Percentiles rank a stretch among this genome's conserved stretches.
Conservation (phyloP, 2,329 filamentous ascomycete genomes). For the Ophiocordyceps camponoti-saundersi region DNA sequence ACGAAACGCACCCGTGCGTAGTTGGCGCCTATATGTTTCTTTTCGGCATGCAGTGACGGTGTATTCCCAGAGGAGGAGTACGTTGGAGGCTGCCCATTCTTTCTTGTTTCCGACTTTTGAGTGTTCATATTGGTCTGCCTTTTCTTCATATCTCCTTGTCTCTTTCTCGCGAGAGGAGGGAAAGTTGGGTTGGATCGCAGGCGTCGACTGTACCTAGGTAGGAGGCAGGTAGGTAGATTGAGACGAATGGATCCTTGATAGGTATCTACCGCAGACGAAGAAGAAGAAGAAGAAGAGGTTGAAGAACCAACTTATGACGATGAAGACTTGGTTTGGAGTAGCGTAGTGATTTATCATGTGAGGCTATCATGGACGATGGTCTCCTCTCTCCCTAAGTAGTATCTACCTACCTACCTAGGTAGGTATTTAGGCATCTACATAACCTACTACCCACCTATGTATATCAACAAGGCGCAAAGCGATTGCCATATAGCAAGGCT, state of each 20-base stretch:
- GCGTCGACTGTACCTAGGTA: background rate
- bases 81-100: background rate
- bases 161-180: background rate
- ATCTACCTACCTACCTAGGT: too few relatives aligned
- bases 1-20: conserved; percentile 20
- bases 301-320: too few relatives aligned
- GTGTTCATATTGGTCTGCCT: conserved; percentile 2
- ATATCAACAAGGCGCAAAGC: background rate
- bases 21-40: background rate
- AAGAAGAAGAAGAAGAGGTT: too few relatives aligned
- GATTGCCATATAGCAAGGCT: too few relatives aligned
- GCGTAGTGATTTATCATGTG: too few relatives aligned
- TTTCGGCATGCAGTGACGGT: background rate
- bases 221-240: conserved; percentile 1
- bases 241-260: background rate
- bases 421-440: background rate
- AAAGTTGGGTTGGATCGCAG: background rate
- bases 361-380: too few relatives aligned
- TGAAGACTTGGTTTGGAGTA: too few relatives aligned
- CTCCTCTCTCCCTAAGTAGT: too few relatives aligned
- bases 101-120: conserved; percentile 1
- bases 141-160: background rate
- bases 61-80: background rate
- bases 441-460: background rate
- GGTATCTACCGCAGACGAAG: background rate